A percentile compares a stretch with the other conserved stretches of the same genome.
phyloP scores from a whole-genome alignment of 306 rosid species.

The Prinsepia uniflora region DNA sequence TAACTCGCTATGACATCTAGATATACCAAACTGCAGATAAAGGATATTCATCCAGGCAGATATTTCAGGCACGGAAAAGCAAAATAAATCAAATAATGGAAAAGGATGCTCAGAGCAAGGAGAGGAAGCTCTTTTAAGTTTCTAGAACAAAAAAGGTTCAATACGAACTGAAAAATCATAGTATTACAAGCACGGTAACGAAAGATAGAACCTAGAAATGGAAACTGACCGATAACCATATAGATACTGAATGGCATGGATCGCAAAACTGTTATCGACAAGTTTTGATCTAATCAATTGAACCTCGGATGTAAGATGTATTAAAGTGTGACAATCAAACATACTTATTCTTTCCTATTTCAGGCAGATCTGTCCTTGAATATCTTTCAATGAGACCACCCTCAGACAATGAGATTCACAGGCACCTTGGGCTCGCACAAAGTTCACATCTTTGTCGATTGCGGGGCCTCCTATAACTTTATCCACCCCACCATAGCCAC shows the following conservation, averaged over 20 bases:
- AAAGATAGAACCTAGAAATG: not conserved
- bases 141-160: not conserved
- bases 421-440: too few relatives aligned
- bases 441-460: too few relatives aligned
- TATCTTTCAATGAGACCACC: constrained; percentile 65
- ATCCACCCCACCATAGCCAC: too few relatives aligned
- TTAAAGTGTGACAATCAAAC: not conserved
- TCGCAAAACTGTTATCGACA: not conserved
- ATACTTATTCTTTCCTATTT: constrained; percentile 83
- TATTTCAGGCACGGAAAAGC: not conserved
- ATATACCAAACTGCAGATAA: not conserved
- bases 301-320: not conserved
- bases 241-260: too few relatives aligned
- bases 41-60: not conserved
- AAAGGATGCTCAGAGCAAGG: not conserved
- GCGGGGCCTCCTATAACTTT: too few relatives aligned
- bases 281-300: not conserved
- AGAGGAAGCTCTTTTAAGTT: not conserved
- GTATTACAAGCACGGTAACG: not conserved
- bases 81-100: not conserved
- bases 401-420: too few relatives aligned
- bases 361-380: constrained; percentile 65
- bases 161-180: not conserved
- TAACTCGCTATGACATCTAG: not conserved
- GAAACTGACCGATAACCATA: too few relatives aligned